Evolutionary conservation across 495 filamentous ascomycete species (phyloP), one percentile per base, ranked within the genome.

Genomic region (Neohortaea acidophila): DNA sequence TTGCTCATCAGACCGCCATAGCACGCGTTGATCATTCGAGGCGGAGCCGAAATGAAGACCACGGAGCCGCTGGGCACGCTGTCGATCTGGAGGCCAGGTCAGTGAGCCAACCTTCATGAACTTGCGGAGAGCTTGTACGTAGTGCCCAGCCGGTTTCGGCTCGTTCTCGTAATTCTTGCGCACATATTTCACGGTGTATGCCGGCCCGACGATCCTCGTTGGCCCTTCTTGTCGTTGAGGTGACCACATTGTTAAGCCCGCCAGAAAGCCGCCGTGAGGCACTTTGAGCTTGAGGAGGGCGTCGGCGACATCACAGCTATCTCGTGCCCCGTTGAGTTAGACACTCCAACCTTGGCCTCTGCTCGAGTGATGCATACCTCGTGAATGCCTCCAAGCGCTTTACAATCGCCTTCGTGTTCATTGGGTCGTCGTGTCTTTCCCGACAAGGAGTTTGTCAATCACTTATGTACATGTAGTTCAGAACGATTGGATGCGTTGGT

Each of bases 1-100:
- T 59, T 62, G 17, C 63, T 66, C 71, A 77, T 75, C 8, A 77
- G 55, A 1, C 72, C 70, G 17, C 72, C 72, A 45, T 68, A 77
- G 45, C 67, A 63, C 9, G 72, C 72, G 34, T 71, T 75, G 26
- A 66, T 58, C 19, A 61, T 60, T 12, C 54, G 57, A 10, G 63
- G 56, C 1, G 69, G 68, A 33, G 64, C 64, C 3, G 71, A 73
- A 14, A 75, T 64, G 44, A 75, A 73, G 10, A 75, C 48, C 0
- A 75, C 62, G 10, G 63, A 59, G 15, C 61, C 65, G 2, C 56
- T 33, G 4, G 69, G 69, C 17, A 75, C 59, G 0, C 58, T 49
- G 45, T 75, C 71, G 41, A 69, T 71, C 69, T 72, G 41, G 20
- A 5, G 15, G 10, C 15, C 8, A 19, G 13, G 10, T 15, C 19